Base-by-base conservation (phyloP, 176 grass and related monocot species). In the Poa annua region DNA sequence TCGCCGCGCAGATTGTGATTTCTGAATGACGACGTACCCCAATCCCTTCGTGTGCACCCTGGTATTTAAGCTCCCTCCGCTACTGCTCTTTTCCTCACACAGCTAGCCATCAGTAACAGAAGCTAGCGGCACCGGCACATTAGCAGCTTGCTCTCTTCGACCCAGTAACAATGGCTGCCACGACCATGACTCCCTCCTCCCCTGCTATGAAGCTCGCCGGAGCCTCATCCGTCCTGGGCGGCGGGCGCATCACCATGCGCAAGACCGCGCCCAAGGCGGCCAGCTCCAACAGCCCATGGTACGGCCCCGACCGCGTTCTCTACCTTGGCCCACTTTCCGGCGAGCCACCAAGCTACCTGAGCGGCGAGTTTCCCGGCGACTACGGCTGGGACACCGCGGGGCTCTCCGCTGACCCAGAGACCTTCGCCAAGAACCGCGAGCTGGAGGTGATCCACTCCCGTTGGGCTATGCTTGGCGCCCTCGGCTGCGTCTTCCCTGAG, bases 401-500 rank as follows among this genome's bases (percentile, higher is more conserved):
- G 0, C 89, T 97, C 0, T 97, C 89, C 0, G 94, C 94, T 0
- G 94, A 97, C 53, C 94, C 92, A 0, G 92, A 97, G 92, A 97
- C 94, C 17, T 97, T 97, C 45, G 89, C 94, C 66, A 97, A 97
- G 85, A 94, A 97, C 89, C 82, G 94, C 0, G 94, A 97, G 85
- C 74, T 97, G 88, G 94, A 97, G 69, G 91, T 97, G 6, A 54
- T 54, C 52, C 52, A 54, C 52, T 54, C 52, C 2, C 52, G 52
- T 7, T 54, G 52, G 52, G 52, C 17, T 2, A 54, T 54, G 52
- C 52, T 54, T 0, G 52, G 52, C 2, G 52, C 19, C 0, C 52
- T 97, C 1, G 94, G 94, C 7, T 97, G 94, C 50, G 91, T 97
- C 56, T 97, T 97, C 79, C 91, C 94, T 1, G 94, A 97, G 79